Percentiles rank a stretch among this genome's conserved stretches.
These are phyloP conservation scores for Hippophae gyantsensis DNA, from an alignment of 306 rosid genomes.

Conservation along the genomic window DNA sequence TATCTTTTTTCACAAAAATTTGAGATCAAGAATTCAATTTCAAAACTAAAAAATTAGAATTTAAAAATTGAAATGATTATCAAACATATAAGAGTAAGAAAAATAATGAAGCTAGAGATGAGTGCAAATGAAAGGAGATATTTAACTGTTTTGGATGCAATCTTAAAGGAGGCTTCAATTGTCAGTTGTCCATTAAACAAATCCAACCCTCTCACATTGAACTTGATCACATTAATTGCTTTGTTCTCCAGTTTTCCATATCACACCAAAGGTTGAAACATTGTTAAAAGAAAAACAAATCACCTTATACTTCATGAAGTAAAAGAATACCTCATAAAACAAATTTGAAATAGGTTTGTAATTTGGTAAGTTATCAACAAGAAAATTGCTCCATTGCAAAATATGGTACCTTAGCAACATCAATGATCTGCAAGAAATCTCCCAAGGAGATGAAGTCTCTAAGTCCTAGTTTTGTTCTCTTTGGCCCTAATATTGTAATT, in stretches of 20 bases:
- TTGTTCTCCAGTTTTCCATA: constrained; percentile 54
- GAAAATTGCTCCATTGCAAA: not conserved
- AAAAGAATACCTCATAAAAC: not conserved
- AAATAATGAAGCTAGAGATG: constrained; percentile 5
- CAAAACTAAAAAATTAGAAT: too few relatives aligned
- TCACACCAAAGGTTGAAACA: constrained; percentile 14
- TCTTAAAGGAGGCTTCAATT: constrained; percentile 69
- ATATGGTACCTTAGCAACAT: constrained; percentile 47
- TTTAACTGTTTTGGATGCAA: constrained; percentile 64
- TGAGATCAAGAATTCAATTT: too few relatives aligned
- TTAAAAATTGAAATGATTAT: not conserved
- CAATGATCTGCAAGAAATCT: constrained; percentile 62
- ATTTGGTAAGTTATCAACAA: not conserved
- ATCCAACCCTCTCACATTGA: constrained; percentile 58
- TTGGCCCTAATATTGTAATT: constrained; percentile 69
- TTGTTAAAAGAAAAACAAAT: constrained; percentile 16
- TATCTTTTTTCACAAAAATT: too few relatives aligned
- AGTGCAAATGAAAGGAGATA: constrained; percentile 14
- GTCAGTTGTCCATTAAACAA: constrained; percentile 57
- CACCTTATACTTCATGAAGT: constrained; percentile 2
- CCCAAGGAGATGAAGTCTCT: constrained; percentile 77
- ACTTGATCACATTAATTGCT: constrained; percentile 74
- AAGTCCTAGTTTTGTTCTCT: constrained; percentile 77
- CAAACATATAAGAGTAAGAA: not conserved
- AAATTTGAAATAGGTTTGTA: not conserved